phyloP scores from a whole-genome alignment of 1,284 basidiomycete genomes.

The Malassezia slooffiae region DNA sequence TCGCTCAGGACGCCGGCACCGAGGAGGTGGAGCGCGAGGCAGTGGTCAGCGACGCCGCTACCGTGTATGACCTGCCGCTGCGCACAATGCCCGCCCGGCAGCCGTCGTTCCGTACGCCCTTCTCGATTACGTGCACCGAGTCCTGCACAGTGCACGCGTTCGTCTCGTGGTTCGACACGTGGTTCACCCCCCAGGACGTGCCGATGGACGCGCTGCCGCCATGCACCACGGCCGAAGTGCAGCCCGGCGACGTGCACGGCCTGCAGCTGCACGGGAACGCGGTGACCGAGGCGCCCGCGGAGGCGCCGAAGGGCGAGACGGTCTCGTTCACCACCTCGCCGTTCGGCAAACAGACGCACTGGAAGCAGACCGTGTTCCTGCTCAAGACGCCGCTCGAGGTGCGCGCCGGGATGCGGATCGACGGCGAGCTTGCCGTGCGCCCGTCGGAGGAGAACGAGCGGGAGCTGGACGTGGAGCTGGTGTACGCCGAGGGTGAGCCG shows the following conservation, averaged over 20 bases:
- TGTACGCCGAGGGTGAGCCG: conserved; percentile 52
- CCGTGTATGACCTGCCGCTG: conserved; percentile 38
- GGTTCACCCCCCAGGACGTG: conserved; percentile 26
- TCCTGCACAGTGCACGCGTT: conserved; percentile 30
- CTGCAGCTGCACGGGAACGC: conserved; percentile 75
- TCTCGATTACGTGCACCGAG: conserved; percentile 17
- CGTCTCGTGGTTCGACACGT: conserved; percentile 45
- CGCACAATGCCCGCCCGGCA: conserved; percentile 22
- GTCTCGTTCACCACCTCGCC: conserved; percentile 88
- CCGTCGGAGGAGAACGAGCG: conserved; percentile 73
- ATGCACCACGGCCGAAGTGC: conserved; percentile 15
- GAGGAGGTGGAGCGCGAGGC: conserved; percentile 26
- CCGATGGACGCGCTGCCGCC: conserved; percentile 16
- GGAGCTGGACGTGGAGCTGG: conserved; percentile 83
- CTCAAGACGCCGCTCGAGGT: conserved; percentile 66
- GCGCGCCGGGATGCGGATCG: conserved; percentile 63
- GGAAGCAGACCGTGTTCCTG: conserved; percentile 91
- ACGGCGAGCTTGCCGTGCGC: conserved; percentile 68
- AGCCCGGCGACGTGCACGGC: conserved; percentile 51
- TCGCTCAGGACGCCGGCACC: conserved; percentile 37
- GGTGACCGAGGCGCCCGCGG: conserved; percentile 41
- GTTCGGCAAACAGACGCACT: conserved; percentile 76
- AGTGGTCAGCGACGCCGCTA: conserved; percentile 21
- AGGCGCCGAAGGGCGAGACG: conserved; percentile 49
- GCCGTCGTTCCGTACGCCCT: conserved; percentile 44